phyloP scores from a whole-genome alignment of 805 yeast genomes.

The Ogataea henricii region DNA sequence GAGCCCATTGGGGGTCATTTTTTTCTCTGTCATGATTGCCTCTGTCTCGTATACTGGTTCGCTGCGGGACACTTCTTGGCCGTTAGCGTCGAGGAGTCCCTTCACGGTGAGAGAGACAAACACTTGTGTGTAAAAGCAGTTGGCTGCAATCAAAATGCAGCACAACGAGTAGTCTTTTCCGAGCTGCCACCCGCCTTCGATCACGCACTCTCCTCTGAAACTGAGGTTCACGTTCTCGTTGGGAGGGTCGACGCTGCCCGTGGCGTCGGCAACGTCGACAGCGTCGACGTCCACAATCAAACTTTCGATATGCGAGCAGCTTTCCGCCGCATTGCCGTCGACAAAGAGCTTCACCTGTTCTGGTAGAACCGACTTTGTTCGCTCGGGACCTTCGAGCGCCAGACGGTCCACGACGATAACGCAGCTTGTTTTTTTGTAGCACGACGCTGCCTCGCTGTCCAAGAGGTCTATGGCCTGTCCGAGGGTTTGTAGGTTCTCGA shows the following conservation, averaged over 20 bases:
- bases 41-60: constrained; percentile 18
- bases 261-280: constrained; percentile 2
- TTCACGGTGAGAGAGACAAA: constrained; percentile 16
- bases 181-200: constrained; percentile 15
- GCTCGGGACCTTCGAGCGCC: constrained; percentile 10
- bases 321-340: constrained; percentile 4
- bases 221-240: constrained; percentile 8
- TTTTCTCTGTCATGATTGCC: constrained; percentile 9
- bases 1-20: background rate
- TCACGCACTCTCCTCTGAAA: constrained; percentile 10
- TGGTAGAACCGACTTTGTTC: constrained; percentile 5
- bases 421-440: constrained; percentile 7
- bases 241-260: background rate
- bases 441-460: background rate
- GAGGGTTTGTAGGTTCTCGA: constrained; percentile 12
- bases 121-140: constrained; percentile 11
- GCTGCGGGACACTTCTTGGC: constrained; percentile 9
- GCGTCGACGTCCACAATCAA: constrained; percentile 11
- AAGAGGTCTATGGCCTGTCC: constrained; percentile 11
- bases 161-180: constrained; percentile 11
- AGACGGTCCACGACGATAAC: constrained; percentile 7
- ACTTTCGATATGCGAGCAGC: constrained; percentile 8
- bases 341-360: constrained; percentile 7
- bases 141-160: constrained; percentile 13
- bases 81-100: constrained; percentile 16